A percentile compares a stretch with the other conserved stretches of the same genome.
Evolutionary conservation across 129 eudicot species (phyloP).

Genomic region (Mikania micrantha): DNA sequence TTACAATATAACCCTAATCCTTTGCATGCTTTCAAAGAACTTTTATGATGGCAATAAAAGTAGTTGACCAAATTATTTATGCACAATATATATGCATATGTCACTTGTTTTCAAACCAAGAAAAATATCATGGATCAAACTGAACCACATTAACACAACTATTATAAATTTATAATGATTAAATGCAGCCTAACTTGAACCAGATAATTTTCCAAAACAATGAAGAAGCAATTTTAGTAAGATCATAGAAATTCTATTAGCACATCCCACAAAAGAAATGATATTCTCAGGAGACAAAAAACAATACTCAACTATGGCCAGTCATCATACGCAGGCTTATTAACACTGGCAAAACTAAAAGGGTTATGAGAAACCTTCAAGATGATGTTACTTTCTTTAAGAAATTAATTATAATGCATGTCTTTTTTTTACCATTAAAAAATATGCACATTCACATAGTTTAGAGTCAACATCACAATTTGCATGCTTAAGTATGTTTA

Average conservation of each 20-base stretch:
- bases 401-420: not conserved
- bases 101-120: slow-evolving; percentile 1
- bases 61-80: not conserved
- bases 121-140: not conserved
- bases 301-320: not conserved
- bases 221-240: not conserved
- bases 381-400: not conserved
- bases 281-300: not conserved
- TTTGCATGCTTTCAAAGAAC: not conserved
- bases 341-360: not conserved
- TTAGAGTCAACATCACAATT: slow-evolving; percentile 7
- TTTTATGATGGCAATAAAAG: not conserved
- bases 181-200: not conserved
- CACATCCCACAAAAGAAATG: not conserved
- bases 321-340: not conserved
- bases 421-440: not conserved
- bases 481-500: not conserved
- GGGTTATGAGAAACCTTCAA: not conserved
- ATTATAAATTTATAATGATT: not conserved
- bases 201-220: not conserved
- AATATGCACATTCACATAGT: not conserved
- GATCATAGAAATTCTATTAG: not conserved
- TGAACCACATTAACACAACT: not conserved
- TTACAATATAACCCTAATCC: not conserved
- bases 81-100: not conserved